These are phyloP conservation scores for Talaromyces trachyspermus DNA, from an alignment of 495 filamentous ascomycete species.

Conservation along the genomic window DNA sequence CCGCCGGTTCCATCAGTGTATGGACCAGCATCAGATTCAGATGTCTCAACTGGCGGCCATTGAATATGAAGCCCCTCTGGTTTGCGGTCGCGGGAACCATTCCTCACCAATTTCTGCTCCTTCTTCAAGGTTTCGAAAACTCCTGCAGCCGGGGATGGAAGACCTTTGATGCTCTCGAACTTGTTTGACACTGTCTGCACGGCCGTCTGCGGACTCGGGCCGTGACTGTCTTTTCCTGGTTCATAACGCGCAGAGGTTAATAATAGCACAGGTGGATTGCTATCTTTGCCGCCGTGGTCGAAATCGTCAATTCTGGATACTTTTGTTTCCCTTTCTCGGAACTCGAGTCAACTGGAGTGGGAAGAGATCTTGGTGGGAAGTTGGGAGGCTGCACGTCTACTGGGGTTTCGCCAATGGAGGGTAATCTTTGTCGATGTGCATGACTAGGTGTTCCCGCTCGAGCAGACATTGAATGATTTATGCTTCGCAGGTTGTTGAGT, in stretches of 20 bases:
- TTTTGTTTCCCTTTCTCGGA: constrained; percentile 38
- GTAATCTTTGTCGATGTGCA: constrained; percentile 61
- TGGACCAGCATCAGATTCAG: constrained; percentile 4
- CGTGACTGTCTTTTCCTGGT: constrained; percentile 29
- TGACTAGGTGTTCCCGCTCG: constrained; percentile 66
- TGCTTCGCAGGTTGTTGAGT: constrained; percentile 47
- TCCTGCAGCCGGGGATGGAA: constrained; percentile 51
- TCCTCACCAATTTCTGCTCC: constrained; percentile 51
- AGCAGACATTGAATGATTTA: constrained; percentile 64
- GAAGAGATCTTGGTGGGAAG: constrained; percentile 32
- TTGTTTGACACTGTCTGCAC: constrained; percentile 36
- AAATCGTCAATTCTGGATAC: constrained; percentile 19
- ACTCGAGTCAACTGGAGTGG: constrained; percentile 39
- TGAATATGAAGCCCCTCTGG: constrained; percentile 75
- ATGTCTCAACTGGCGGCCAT: constrained; percentile 42
- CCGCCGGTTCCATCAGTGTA: constrained; percentile 27
- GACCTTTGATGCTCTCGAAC: constrained; percentile 39
- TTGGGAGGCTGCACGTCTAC: constrained; percentile 46
- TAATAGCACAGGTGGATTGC: constrained; percentile 24
- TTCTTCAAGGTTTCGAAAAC: constrained; percentile 51
- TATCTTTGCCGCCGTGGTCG: constrained; percentile 21
- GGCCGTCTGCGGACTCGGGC: constrained; percentile 46
- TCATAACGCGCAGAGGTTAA: constrained; percentile 47
- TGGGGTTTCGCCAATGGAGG: constrained; percentile 78
- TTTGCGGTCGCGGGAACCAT: constrained; percentile 72